Percentiles rank a stretch among this genome's conserved stretches.
These are phyloP conservation scores for Diaporthe aspalathi DNA, from an alignment of 2,329 filamentous ascomycete genomes.

Conservation along the genomic window DNA sequence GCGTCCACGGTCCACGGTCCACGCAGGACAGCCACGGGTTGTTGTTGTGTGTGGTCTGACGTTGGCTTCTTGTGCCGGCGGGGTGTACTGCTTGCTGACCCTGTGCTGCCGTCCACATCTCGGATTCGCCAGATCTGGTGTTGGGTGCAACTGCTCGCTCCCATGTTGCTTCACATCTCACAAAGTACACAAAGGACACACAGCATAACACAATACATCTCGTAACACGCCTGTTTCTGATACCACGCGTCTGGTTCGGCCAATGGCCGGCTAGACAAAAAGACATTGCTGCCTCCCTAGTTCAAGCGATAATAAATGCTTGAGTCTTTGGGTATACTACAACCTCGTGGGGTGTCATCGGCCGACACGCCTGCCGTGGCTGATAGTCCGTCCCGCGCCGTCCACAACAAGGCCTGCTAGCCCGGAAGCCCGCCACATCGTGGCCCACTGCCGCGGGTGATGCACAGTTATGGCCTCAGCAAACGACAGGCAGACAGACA, in stretches of 20 bases:
- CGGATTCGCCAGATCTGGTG: slow-evolving; percentile 1
- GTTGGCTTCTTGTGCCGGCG: not conserved
- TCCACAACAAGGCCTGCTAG: slow-evolving; percentile 14
- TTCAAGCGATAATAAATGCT: too few relatives aligned
- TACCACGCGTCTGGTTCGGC: not conserved
- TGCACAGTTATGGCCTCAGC: too few relatives aligned
- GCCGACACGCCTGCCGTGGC: slow-evolving; percentile 11
- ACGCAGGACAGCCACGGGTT: too few relatives aligned
- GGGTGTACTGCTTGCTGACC: not conserved
- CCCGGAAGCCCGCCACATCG: not conserved
- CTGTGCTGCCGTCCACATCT: not conserved
- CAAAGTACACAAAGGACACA: not conserved
- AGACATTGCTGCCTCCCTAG: not conserved
- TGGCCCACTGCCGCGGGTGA: not conserved
- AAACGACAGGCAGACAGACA: too few relatives aligned
- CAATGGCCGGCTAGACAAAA: not conserved
- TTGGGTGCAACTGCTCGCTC: not conserved
- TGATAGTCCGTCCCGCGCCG: slow-evolving; percentile 7
- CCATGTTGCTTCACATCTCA: too few relatives aligned
- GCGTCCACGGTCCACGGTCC: too few relatives aligned
- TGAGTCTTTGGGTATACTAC: too few relatives aligned
- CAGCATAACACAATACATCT: not conserved
- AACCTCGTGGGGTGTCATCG: too few relatives aligned
- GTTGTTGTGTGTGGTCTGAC: too few relatives aligned
- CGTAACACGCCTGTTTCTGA: slow-evolving; percentile 5